phyloP scores from a whole-genome alignment of 352 stramenopile species.

The Phytophthora sojae region DNA sequence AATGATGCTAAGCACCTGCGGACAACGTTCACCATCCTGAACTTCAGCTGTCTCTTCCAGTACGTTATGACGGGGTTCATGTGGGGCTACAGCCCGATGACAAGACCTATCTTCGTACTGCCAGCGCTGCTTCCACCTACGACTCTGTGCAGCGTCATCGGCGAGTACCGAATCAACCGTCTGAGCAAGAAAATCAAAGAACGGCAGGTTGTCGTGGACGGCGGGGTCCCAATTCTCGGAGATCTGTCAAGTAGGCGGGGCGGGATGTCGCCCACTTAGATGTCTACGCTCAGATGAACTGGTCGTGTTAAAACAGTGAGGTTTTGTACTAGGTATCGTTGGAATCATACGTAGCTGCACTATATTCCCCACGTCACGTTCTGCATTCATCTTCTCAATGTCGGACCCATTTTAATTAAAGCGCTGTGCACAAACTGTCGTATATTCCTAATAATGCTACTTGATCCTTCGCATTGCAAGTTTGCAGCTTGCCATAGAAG shows the following conservation, averaged over 20 bases:
- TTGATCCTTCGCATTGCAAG: no score
- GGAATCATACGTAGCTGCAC: no score
- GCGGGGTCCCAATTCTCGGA: background rate
- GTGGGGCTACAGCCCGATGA: constrained; percentile 12
- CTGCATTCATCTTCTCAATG: no score
- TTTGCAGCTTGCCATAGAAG: no score
- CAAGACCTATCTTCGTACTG: constrained; percentile 8
- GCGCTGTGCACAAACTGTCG: no score
- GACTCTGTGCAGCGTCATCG: constrained; percentile 8
- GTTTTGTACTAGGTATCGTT: background rate
- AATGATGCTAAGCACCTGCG: constrained; percentile 9
- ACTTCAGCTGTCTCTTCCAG: constrained; percentile 3
- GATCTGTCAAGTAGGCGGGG: constrained; percentile 1
- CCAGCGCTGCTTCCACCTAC: constrained; percentile 13
- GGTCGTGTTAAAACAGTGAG: no score
- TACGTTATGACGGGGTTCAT: constrained; percentile 15
- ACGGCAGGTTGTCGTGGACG: background rate
- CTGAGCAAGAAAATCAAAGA: constrained; percentile 3
- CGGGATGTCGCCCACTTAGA: background rate
- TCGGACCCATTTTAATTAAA: no score
- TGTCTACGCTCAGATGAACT: no score
- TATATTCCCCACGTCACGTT: no score
- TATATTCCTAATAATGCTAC: no score
- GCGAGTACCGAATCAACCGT: constrained; percentile 8
- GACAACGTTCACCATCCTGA: constrained; percentile 3